phyloP scores from a whole-genome alignment of 2,329 filamentous ascomycete genomes.

The Dactylellina leptospora region DNA sequence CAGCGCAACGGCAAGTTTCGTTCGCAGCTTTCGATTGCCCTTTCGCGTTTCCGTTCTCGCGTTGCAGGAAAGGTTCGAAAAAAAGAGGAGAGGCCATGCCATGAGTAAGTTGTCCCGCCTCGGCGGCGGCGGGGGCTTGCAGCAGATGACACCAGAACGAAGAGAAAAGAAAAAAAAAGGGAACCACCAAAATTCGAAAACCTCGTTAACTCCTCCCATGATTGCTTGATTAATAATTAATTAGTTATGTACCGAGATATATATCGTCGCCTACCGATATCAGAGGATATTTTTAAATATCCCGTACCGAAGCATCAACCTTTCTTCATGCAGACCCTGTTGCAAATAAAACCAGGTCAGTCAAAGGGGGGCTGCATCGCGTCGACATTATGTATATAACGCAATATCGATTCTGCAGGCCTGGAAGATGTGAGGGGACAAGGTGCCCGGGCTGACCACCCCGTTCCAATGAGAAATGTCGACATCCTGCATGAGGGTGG shows the following conservation, averaged over 20 bases:
- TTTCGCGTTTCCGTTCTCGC: constrained; percentile 20
- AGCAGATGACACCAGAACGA: constrained; percentile 42
- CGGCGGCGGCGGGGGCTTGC: constrained; percentile 35
- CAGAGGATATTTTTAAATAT: too few species aligned
- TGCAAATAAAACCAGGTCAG: constrained; percentile 5
- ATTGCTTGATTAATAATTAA: too few species aligned
- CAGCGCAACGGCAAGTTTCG: constrained; percentile 14
- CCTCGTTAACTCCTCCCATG: too few species aligned
- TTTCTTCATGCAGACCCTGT: too few species aligned
- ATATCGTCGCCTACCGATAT: too few species aligned
- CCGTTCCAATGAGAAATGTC: constrained; percentile 53
- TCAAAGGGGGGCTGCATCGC: constrained; percentile 4
- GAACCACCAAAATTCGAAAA: constrained; percentile 5
- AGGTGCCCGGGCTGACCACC: constrained; percentile 18
- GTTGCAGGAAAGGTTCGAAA: too few species aligned
- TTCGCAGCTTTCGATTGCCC: too few species aligned
- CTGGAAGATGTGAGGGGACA: too few species aligned
- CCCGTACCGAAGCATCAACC: neutral
- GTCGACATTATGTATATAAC: constrained; percentile 21
- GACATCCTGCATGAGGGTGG: constrained; percentile 53
- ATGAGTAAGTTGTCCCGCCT: constrained; percentile 8
- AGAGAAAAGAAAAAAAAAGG: too few species aligned
- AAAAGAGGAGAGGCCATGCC: constrained; percentile 11
- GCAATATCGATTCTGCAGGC: constrained; percentile 32
- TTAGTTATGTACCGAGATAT: too few species aligned